Evolutionary conservation across 2,329 filamentous ascomycete species (phyloP), one percentile per base, ranked within the genome.

Genomic region (Penicillium sp.): DNA sequence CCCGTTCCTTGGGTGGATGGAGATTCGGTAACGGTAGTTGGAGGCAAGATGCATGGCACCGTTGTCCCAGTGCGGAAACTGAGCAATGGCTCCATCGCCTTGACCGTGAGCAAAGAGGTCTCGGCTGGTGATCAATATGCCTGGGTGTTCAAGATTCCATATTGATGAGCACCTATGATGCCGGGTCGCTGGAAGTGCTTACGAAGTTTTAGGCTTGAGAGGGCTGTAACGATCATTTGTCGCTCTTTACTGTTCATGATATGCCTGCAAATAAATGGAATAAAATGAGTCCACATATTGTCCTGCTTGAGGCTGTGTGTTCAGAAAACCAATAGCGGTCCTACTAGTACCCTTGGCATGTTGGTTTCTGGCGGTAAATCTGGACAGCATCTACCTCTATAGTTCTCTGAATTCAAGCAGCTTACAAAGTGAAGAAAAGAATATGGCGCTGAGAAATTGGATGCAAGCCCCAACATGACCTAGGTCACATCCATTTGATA

Each of bases 1-100:
- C 78, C 79, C 0, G 66, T 85, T 2, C 83, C 83, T 0, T 78
- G 78, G 15, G 50, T 84, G 6, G 56, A 73, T 1, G 82, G 81
- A 0, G 83, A 86, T 63, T 50, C 69, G 17, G 75, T 85, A 0
- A 79, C 75, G 7, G 73, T 83, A 31, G 69, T 83, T 2, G 79
- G 78, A 7, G 76, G 61, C 28, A 71, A 67, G 39, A 73, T 61
- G 57, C 69, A 63, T 22, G 75, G 67, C 0, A 65, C 70, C 7
- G 72, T 74, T 10, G 65, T 66, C n/a, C 71, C 72, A 22, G 74
- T 63, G 22, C 65, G 57, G 56, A 74, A 73, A 48, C 56, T 66
- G 25, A 64, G 60, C 17, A 69, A 65, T 57, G 63, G 64, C 1
- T 59, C 58, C 7, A 25, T 81, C 35, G 67, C 66, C 28, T 43